A percentile compares a stretch with the other conserved stretches of the same genome.
Conservation (phyloP, 2,329 filamentous ascomycete species). For the Coniosporium tulheliwenetii region DNA sequence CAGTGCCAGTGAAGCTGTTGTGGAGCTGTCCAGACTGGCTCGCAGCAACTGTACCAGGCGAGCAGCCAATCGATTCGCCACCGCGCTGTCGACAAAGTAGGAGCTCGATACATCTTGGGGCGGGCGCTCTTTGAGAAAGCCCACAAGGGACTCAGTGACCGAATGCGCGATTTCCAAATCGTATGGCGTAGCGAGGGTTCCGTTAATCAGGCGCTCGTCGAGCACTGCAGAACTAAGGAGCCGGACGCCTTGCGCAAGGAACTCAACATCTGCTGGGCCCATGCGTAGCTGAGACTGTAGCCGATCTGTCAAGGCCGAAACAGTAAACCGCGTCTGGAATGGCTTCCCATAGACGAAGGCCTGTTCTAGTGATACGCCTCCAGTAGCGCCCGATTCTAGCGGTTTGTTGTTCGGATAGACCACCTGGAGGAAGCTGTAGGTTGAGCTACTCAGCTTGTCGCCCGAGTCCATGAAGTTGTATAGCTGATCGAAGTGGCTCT, state of each 20-base stretch:
- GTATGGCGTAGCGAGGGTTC: constrained; percentile 3
- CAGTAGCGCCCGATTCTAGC: not conserved
- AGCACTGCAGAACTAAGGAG: constrained; percentile 7
- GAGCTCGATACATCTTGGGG: constrained; percentile 2
- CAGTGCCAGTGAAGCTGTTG: not conserved
- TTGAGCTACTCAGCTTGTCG: constrained; percentile 24
- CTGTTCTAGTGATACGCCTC: not conserved
- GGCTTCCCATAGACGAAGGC: not conserved
- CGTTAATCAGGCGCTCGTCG: constrained; percentile 1
- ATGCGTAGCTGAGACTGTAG: constrained; percentile 22
- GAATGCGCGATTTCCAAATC: not conserved
- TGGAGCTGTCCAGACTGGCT: too few relatives aligned
- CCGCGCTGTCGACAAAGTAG: constrained; percentile 7
- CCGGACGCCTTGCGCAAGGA: constrained; percentile 11
- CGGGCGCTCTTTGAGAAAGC: constrained; percentile 4
- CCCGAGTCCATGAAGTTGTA: constrained; percentile 55
- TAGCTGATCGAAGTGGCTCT: constrained; percentile 69
- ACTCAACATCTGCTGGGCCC: constrained; percentile 11
- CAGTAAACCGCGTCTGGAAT: constrained; percentile 41
- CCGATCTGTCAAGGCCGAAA: constrained; percentile 50
- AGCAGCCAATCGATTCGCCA: constrained; percentile 1
- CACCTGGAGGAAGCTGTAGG: not conserved
- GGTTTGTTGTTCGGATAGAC: not conserved
- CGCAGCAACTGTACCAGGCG: constrained; percentile 6
- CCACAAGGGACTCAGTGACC: too few relatives aligned